Conservation (phyloP, 306 rosid species). For the Betula pendula region DNA sequence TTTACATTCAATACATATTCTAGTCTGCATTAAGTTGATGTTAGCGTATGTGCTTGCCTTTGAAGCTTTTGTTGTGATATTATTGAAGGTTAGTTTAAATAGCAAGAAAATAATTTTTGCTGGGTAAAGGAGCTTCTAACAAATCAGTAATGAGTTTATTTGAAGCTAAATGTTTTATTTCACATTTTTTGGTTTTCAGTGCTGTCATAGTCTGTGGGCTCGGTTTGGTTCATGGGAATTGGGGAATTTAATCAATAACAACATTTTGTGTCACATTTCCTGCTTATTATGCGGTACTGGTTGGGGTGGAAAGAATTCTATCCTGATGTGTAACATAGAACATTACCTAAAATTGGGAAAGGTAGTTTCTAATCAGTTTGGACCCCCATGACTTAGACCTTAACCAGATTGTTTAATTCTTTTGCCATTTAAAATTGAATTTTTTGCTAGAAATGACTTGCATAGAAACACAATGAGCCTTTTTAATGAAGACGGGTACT, state of each 20-base stretch:
- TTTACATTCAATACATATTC: neutral
- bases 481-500: neutral
- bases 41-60: neutral
- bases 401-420: neutral
- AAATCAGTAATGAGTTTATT: neutral
- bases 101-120: neutral
- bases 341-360: neutral
- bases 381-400: neutral
- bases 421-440: neutral
- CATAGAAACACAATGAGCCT: neutral
- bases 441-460: no score
- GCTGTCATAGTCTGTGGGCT: neutral
- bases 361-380: neutral
- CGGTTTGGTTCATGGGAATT: neutral
- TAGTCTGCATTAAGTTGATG: neutral
- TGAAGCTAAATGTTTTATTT: neutral
- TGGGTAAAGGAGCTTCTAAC: neutral
- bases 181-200: neutral
- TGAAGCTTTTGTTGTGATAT: neutral
- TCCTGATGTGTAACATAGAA: neutral
- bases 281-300: neutral
- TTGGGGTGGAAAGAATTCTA: neutral
- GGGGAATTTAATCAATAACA: neutral
- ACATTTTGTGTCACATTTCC: conserved; percentile 1
- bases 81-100: neutral